Base-by-base conservation (phyloP, 805 yeast genomes). In the Starmerella lactis-condensi region DNA sequence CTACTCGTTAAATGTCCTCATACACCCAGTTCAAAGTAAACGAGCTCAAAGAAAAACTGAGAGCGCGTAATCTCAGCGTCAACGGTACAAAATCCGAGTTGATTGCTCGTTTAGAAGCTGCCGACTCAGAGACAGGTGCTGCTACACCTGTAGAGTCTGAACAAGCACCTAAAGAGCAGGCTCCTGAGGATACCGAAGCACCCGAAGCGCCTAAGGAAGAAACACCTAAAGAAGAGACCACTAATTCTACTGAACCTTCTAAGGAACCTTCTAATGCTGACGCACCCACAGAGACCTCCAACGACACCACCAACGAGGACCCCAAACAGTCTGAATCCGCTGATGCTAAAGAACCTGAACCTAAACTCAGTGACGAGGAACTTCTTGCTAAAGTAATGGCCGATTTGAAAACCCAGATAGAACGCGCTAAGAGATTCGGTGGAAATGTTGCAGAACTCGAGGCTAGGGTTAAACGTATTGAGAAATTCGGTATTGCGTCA, bases 61-160 rank as follows among this genome's bases (percentile, higher is more conserved):
- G 74, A 44, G 54, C 63, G 15, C 70, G 72, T 38, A 75, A 74
- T 1, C 64, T 85, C 30, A 52, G 89, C 2, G 59, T 57, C 3
- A 67, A 69, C 24, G 96, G 96, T 15, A 72, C 78, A 44, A 85
- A 85, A 53, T 71, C 75, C 26, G 94, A 81, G 31, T 62, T 75
- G 36, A 60, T 75, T 33, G 64, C 64, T 19, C 63, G 85, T 29
- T 62, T 75, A 36, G 66, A 61, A 36, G 79, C 70, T 38, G 52
- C 63, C 20, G 83, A 72, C 43, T 36, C 31, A 22, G 7, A 5
- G 24, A 21, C 40, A 52, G 24, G 48, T 42, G 22, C 36, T 8
- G 17, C 22, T 6, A 42, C 24, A 12, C 42, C 39, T 3, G 43
- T 31, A 15, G 45, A 36, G 19, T 24, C 33, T 14, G 48, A 33